These are phyloP conservation scores for Phytophthora lateralis DNA, from an alignment of 352 stramenopile genomes.

Conservation along the genomic window DNA sequence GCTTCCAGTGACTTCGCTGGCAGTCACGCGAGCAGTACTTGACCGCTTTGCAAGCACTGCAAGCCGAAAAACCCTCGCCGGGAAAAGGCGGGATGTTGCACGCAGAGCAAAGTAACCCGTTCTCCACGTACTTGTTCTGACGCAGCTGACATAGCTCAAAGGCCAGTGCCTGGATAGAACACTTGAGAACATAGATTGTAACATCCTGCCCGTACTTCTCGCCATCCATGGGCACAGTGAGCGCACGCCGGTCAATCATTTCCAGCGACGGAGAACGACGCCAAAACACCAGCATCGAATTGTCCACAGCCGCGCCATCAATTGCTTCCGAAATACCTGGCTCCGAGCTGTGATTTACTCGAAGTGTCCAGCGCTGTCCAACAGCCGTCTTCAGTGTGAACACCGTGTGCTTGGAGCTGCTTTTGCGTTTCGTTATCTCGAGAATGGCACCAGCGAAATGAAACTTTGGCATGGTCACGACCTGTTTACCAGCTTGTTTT, in stretches of 20 bases:
- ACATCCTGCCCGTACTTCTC: constrained; percentile 38
- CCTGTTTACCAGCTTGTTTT: constrained; percentile 4
- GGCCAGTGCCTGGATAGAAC: constrained; percentile 21
- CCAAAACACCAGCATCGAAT: constrained; percentile 39
- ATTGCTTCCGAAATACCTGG: constrained; percentile 7
- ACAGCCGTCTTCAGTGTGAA: constrained; percentile 28
- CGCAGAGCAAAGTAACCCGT: constrained; percentile 21
- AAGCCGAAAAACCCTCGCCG: constrained; percentile 21
- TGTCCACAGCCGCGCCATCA: constrained; percentile 19
- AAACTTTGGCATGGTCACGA: constrained; percentile 28
- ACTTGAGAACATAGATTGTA: constrained; percentile 31
- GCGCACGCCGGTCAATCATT: constrained; percentile 30
- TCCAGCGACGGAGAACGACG: constrained; percentile 27
- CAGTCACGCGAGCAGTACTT: constrained; percentile 43
- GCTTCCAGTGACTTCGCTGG: constrained; percentile 41
- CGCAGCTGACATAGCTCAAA: constrained; percentile 36
- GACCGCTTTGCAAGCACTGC: constrained; percentile 34
- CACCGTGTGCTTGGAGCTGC: constrained; percentile 24
- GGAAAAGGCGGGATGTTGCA: constrained; percentile 23
- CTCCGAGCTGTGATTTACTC: constrained; percentile 13
- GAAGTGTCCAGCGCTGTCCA: constrained; percentile 31
- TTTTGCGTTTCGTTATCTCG: constrained; percentile 29
- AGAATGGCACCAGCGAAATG: constrained; percentile 31
- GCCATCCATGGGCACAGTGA: constrained; percentile 22
- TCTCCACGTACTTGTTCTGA: constrained; percentile 33